Percentiles rank a stretch among this genome's conserved stretches.
Conservation (phyloP, 2,329 filamentous ascomycete genomes). For the Aspergillus pseudonomiae region DNA sequence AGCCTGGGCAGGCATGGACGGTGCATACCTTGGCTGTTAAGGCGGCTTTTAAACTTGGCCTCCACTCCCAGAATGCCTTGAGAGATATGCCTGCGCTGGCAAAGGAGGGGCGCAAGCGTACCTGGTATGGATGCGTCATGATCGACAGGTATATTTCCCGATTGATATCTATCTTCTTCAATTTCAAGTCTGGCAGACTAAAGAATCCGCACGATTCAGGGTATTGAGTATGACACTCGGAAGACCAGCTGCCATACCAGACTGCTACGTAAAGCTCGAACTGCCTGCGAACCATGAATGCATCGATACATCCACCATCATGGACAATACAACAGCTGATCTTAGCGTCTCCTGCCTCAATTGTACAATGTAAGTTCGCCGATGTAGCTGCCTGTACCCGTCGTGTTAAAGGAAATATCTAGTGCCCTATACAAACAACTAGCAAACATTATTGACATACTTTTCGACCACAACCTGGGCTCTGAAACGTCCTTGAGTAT, state of each 20-base stretch:
- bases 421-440: constrained; percentile 37
- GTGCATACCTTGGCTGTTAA: neutral
- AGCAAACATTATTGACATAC: constrained; percentile 41
- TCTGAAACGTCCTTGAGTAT: constrained; percentile 29
- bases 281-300: constrained; percentile 30
- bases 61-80: neutral
- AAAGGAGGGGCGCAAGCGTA: constrained; percentile 36
- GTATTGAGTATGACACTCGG: constrained; percentile 58
- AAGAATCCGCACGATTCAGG: constrained; percentile 23
- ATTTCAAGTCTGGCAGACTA: neutral
- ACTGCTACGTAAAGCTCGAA: constrained; percentile 47
- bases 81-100: neutral
- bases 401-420: neutral
- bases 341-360: constrained; percentile 25
- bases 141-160: constrained; percentile 44
- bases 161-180: accelerated
- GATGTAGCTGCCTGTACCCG: neutral
- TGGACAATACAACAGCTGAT: constrained; percentile 14
- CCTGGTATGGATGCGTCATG: constrained; percentile 55
- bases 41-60: neutral
- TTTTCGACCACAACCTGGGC: constrained; percentile 52
- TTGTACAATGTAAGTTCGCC: constrained; percentile 26
- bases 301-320: constrained; percentile 12
- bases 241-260: constrained; percentile 50
- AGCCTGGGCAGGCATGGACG: neutral